These are phyloP conservation scores for Phialophora expanda DNA, from an alignment of 2,329 filamentous ascomycete species.

Conservation along the genomic window DNA sequence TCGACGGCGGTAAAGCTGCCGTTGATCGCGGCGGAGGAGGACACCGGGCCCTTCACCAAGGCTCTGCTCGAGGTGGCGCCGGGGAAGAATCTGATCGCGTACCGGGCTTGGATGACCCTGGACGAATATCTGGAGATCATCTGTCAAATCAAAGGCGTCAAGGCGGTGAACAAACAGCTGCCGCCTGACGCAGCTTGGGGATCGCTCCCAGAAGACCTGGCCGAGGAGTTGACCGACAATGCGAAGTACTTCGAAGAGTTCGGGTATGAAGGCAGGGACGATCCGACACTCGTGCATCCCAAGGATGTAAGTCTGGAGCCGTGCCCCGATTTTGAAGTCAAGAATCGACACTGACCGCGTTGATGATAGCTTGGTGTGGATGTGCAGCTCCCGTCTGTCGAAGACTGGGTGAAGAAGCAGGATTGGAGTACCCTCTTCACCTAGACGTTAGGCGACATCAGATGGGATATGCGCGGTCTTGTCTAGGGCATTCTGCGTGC, in stretches of 20 bases:
- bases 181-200: conserved; percentile 45
- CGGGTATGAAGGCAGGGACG: conserved; percentile 47
- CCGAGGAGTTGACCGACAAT: conserved; percentile 49
- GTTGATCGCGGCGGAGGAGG: conserved; percentile 48
- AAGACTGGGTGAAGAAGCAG: conserved; percentile 38
- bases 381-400: conserved; percentile 27
- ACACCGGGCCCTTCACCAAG: conserved; percentile 54
- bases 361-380: conserved; percentile 21
- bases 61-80: conserved; percentile 49
- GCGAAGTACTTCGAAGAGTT: conserved; percentile 47
- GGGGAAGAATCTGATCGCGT: conserved; percentile 53
- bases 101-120: conserved; percentile 49
- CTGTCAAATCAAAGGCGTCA: conserved; percentile 46
- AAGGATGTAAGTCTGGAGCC: conserved; percentile 23
- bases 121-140: conserved; percentile 46
- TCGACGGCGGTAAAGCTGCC: conserved; percentile 43
- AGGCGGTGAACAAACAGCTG: conserved; percentile 41
- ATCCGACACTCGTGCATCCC: conserved; percentile 22
- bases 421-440: conserved; percentile 35
- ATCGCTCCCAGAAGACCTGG: conserved; percentile 44
- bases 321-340: too few relatives aligned
- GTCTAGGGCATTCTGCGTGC: neutral
- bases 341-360: neutral
- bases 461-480: neutral
- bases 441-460: neutral